These are phyloP conservation scores for Leccinum boreale DNA, from an alignment of 768 basidiomycete species.

Conservation along the genomic window DNA sequence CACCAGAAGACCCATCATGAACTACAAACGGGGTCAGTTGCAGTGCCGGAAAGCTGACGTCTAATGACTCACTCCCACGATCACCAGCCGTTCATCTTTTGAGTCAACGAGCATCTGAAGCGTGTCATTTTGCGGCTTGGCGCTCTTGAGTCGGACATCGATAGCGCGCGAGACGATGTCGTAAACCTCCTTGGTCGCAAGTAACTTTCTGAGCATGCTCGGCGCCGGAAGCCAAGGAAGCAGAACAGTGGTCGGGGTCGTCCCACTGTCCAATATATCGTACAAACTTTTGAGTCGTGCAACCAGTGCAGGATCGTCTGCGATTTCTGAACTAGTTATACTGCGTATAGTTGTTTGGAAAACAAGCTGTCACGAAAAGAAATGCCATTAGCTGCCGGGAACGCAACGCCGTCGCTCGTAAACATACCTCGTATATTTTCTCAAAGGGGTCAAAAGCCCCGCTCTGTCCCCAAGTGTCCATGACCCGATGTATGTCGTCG, in stretches of 20 bases:
- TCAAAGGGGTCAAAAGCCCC: conserved; percentile 73
- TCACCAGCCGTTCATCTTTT: conserved; percentile 62
- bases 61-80: conserved; percentile 57
- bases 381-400: neutral
- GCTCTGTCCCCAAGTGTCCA: conserved; percentile 62
- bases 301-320: conserved; percentile 61
- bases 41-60: conserved; percentile 15
- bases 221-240: conserved; percentile 76
- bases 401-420: neutral
- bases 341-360: conserved; percentile 74
- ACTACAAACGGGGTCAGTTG: conserved; percentile 41
- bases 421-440: conserved; percentile 60
- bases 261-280: conserved; percentile 64
- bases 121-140: conserved; percentile 58
- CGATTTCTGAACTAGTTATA: conserved; percentile 65
- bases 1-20: conserved; percentile 78
- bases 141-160: conserved; percentile 53
- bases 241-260: conserved; percentile 69
- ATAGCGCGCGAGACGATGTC: conserved; percentile 61
- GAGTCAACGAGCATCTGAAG: conserved; percentile 73
- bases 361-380: conserved; percentile 42
- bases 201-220: conserved; percentile 66
- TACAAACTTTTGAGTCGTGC: conserved; percentile 61
- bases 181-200: conserved; percentile 75
- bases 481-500: conserved; percentile 56